Base-by-base conservation (phyloP, 345 rosid genomes). In the Eucalyptus caleyi region DNA sequence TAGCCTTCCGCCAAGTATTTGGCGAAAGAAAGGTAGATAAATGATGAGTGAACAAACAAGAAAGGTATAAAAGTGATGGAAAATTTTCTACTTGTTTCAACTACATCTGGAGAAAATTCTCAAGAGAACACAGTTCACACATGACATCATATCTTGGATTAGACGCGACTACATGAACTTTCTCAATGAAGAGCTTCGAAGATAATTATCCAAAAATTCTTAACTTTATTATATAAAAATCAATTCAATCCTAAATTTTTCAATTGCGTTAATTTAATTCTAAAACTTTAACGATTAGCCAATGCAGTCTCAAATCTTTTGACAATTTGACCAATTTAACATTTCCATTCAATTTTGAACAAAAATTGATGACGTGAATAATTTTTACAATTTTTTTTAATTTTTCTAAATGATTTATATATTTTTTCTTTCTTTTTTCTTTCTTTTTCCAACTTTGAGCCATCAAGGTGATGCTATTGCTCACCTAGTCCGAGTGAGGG, bases 251-350 rank as follows among this genome's bases (percentile, higher is more conserved):
- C 3, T 23, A 24, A 23, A 10, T 9, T 9, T 56, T 56, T 56
- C 3, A 2, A 0, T 56, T 23, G 30, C 9, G 3, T 9, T 9
- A 56, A 56, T 24, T 24, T 24, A 23, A 56, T 56, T 56, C 13
- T 56, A 56, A 56, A 24, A 56, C 5, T 56, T 24, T 24, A 24
- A 24, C 0, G 0, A 56, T 56, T 56, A 0, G 13, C 4, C 30
- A 56, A 56, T 56, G 27, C 6, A 10, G 1, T 56, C 30, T 11
- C 6, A 72, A 50, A 50, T 50, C 0, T 50, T 50, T 50, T 50
- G 16, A 50, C 51, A 50, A 14, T 14, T 50, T 50, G 51, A 5
- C 18, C 18, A 50, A 50, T 50, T 50, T 50, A 50, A 50, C 7
- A 5, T 15, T 50, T 50, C 51, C 51, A 0, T 50, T 50, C 51